Conservation (phyloP, 2,329 filamentous ascomycete genomes). For the Sporothrix brunneoviolacea region DNA sequence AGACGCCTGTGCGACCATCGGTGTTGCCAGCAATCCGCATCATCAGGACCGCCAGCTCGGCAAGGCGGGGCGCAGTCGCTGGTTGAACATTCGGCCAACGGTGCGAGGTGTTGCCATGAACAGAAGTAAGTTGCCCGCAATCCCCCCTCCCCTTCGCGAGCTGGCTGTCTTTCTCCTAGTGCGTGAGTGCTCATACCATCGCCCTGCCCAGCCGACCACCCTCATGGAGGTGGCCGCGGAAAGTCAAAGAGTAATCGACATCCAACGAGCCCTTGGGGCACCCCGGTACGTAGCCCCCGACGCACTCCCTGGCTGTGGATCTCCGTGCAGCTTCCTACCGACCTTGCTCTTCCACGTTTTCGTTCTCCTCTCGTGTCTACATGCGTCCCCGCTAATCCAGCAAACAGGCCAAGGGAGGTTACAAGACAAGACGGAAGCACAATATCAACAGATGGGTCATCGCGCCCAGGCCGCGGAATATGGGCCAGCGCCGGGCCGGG, state of each 20-base stretch:
- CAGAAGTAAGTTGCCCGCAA: constrained; percentile 55
- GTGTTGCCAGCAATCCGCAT: constrained; percentile 87
- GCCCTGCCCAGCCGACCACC: constrained; percentile 74
- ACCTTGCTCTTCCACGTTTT: too few relatives aligned
- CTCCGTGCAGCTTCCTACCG: too few relatives aligned
- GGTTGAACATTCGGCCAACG: constrained; percentile 89
- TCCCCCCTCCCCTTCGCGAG: constrained; percentile 7
- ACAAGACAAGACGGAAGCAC: constrained; percentile 83
- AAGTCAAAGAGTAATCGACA: constrained; percentile 98
- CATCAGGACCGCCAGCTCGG: constrained; percentile 86
- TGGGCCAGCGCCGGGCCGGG: constrained; percentile 85
- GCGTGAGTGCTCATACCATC: background rate
- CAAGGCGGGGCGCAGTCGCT: constrained; percentile 88
- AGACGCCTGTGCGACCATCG: constrained; percentile 90
- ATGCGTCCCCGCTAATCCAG: constrained; percentile 24
- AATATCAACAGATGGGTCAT: constrained; percentile 93
- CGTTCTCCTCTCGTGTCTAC: background rate
- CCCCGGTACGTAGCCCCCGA: constrained; percentile 65
- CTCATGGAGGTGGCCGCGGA: constrained; percentile 96
- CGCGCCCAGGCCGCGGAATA: constrained; percentile 73
- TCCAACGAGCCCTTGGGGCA: constrained; percentile 94
- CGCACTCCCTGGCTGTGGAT: too few relatives aligned
- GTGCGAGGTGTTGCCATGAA: constrained; percentile 99
- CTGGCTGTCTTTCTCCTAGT: background rate
- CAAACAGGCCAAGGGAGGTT: constrained; percentile 67